A percentile compares a stretch with the other conserved stretches of the same genome.
Conservation (phyloP, 2,329 filamentous ascomycete genomes). For the Orbilia brochopaga region DNA sequence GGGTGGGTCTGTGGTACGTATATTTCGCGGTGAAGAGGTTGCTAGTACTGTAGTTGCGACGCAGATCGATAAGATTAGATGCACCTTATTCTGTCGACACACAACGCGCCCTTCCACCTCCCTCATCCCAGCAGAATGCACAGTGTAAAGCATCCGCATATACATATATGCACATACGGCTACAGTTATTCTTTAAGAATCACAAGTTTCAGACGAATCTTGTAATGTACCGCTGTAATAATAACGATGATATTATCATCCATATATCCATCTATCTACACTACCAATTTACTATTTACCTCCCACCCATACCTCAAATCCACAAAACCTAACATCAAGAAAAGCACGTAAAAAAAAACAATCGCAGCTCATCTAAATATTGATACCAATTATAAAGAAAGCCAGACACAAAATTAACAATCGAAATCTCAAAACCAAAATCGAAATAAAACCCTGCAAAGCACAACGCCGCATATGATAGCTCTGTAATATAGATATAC, state of each 20-base stretch:
- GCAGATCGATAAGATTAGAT: conserved; percentile 5
- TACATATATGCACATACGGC: no score
- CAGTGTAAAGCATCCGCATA: no score
- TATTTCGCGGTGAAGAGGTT: background rate
- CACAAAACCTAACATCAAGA: background rate
- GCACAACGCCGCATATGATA: background rate
- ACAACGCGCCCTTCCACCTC: no score
- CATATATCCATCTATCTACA: background rate
- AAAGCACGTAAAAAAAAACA: background rate
- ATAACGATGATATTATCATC: no score
- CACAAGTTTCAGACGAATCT: no score
- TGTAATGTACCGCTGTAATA: background rate
- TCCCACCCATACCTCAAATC: background rate
- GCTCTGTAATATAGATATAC: background rate
- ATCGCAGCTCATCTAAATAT: conserved; percentile 5
- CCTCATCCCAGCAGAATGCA: no score
- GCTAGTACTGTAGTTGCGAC: background rate
- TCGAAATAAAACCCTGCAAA: background rate
- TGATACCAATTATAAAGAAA: no score
- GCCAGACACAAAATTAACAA: no score
- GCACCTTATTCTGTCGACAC: background rate
- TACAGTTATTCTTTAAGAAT: no score
- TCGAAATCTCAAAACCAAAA: no score
- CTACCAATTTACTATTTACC: background rate
- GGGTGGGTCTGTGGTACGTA: background rate